Evolutionary conservation across 1,284 basidiomycete genomes (phyloP), one percentile per base, ranked within the genome.

Genomic region (Austroboletus niveus): DNA sequence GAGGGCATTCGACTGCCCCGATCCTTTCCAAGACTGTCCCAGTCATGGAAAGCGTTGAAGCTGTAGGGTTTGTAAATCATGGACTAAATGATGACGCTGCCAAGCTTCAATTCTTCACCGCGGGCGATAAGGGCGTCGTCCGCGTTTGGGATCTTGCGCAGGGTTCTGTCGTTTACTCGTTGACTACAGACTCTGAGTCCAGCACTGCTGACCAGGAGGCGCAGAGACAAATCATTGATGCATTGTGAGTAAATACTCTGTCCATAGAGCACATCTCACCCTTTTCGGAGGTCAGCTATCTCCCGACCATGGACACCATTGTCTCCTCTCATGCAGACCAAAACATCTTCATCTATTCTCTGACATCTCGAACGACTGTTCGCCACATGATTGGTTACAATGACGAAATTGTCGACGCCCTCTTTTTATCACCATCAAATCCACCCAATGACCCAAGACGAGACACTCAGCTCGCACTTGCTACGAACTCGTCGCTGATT

Each of bases 351-450:
- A 92, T 94, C 70, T 85, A 93, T 69, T 91, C 88, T 2, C 72
- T 94, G 8, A 69, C 76, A 8, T 79, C 82, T 0, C 78, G 80
- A 42, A 72, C 77, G 10, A 70, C 90, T 30, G 74, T 80, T n/a
- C 85, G 87, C n/a, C 95, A 98, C 62, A 73, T 99, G 55, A 86
- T 99, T 56, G 97, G 97, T 0, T 99, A 90, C 79, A 98, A 99
- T 70, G 97, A 99, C 70, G 95, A 99, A 70, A 94, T 99, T 60
- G 90, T 98, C 46, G 96, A 98, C 63, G 81, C 85, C 9, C 77
- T 81, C 20, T 92, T 92, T 72, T 77, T 99, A 53, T 84, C 84
- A 9, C 67, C 78, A 42, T 31, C 48, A 27, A 45, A 32, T n/a
- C 10, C 34, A 0, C 22, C 54, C 2, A 55, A 55, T 44, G 57